These are phyloP conservation scores for Takakia lepidozioides DNA, from an alignment of 225 moss, liverwort and hornwort species.

Conservation along the genomic window DNA sequence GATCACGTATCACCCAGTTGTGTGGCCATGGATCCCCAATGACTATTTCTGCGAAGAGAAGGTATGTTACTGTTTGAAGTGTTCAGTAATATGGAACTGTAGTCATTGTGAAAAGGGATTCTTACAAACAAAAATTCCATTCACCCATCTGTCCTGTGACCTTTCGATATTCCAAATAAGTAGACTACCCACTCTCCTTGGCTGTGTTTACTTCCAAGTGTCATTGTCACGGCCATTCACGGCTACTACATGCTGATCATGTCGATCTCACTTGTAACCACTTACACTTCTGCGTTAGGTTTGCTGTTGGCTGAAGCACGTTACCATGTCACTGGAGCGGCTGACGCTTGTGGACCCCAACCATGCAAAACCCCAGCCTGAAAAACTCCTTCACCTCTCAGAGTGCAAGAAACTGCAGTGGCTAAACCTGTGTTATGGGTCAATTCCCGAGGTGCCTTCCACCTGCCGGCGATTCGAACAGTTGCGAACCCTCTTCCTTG, in stretches of 20 bases:
- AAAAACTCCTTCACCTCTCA: slow-evolving; percentile 44
- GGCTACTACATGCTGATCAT: slow-evolving; percentile 2
- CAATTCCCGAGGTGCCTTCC: slow-evolving; percentile 46
- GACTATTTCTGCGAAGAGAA: slow-evolving; percentile 54
- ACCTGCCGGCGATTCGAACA: slow-evolving; percentile 39
- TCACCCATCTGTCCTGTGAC: too few species aligned
- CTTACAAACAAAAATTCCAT: too few species aligned
- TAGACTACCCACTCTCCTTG: too few species aligned
- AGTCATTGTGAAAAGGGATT: too few species aligned
- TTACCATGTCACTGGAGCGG: slow-evolving; percentile 42
- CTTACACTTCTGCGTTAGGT: slow-evolving; percentile 32
- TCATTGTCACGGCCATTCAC: background rate
- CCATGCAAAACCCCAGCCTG: slow-evolving; percentile 49
- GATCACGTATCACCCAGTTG: slow-evolving; percentile 60
- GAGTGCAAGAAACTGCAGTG: slow-evolving; percentile 52
- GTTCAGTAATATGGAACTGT: too few species aligned
- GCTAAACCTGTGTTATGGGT: slow-evolving; percentile 49
- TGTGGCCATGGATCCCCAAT: slow-evolving; percentile 60
- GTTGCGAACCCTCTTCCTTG: slow-evolving; percentile 37
- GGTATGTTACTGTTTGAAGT: too few species aligned
- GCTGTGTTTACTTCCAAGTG: too few species aligned
- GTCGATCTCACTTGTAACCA: too few species aligned
- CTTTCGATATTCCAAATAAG: too few species aligned
- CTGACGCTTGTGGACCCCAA: slow-evolving; percentile 57
- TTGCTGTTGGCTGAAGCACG: slow-evolving; percentile 51